These are phyloP conservation scores for Rhexocercosporidium sp. DNA, from an alignment of 2,329 filamentous ascomycete species.

Conservation along the genomic window DNA sequence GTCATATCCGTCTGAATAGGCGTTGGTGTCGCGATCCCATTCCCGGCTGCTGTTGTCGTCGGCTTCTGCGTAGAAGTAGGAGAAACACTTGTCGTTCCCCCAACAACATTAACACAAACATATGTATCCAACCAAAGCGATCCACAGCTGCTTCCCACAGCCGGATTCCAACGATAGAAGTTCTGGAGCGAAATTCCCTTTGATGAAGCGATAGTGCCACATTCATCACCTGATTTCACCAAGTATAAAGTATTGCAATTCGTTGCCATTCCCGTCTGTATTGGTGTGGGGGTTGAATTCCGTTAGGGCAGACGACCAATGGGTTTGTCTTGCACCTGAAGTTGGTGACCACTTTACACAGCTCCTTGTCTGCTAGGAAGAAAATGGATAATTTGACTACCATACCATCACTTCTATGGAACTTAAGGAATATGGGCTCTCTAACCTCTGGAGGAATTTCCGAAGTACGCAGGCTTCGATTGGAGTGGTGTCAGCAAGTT, in stretches of 20 bases:
- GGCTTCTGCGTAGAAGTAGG: not conserved
- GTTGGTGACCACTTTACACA: too few species aligned
- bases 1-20: slow-evolving; percentile 41
- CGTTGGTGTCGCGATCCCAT: slow-evolving; percentile 38
- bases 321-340: too few species aligned
- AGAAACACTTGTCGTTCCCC: slow-evolving; percentile 15
- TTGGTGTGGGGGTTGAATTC: slow-evolving; percentile 37
- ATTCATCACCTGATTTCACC: slow-evolving; percentile 34
- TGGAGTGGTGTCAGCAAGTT: too few species aligned
- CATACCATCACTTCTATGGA: too few species aligned
- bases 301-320: too few species aligned
- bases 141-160: slow-evolving; percentile 15
- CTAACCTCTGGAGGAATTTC: too few species aligned
- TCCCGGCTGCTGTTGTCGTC: slow-evolving; percentile 26
- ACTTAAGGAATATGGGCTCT: too few species aligned
- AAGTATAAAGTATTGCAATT: slow-evolving; percentile 42
- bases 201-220: slow-evolving; percentile 33
- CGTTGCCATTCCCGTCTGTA: slow-evolving; percentile 39
- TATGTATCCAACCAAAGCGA: not conserved
- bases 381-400: too few species aligned
- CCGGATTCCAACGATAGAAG: slow-evolving; percentile 38
- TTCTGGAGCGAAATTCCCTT: slow-evolving; percentile 35
- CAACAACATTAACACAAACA: slow-evolving; percentile 10
- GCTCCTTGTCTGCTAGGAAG: too few species aligned
- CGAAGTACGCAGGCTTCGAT: too few species aligned